These are phyloP conservation scores for Claviceps pazoutovae DNA, from an alignment of 2,329 filamentous ascomycete species.

Conservation along the genomic window DNA sequence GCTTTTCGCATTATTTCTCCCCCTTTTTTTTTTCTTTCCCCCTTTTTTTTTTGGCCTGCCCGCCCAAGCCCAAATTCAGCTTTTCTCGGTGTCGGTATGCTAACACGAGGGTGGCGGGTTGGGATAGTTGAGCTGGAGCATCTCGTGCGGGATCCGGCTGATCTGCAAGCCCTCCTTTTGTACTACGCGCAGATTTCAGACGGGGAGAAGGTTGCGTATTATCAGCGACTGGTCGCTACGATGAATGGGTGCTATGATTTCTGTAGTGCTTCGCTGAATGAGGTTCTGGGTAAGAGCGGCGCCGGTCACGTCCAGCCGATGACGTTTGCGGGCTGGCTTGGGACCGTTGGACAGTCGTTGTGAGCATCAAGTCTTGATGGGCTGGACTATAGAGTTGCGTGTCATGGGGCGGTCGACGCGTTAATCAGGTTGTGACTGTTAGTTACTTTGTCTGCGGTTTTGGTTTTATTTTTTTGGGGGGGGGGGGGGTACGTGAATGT, in stretches of 20 bases:
- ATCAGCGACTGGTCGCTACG: constrained; percentile 52
- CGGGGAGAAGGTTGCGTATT: constrained; percentile 34
- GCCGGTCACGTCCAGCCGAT: constrained; percentile 31
- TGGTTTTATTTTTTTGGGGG: too few species aligned
- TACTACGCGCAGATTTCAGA: constrained; percentile 33
- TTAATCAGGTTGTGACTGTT: too few species aligned
- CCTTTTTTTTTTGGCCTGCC: background rate
- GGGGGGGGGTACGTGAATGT: too few species aligned
- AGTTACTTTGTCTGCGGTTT: too few species aligned
- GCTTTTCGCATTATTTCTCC: too few species aligned
- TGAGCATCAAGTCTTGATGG: background rate
- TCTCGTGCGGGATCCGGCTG: constrained; percentile 23
- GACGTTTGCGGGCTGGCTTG: constrained; percentile 41
- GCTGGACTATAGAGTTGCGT: too few species aligned
- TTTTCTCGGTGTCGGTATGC: background rate
- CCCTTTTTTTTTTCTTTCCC: background rate
- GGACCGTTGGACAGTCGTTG: constrained; percentile 9
- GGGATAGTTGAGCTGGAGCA: constrained; percentile 25
- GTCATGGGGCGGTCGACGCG: too few species aligned
- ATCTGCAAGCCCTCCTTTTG: constrained; percentile 26
- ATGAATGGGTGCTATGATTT: constrained; percentile 56
- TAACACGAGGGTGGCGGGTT: constrained; percentile 8
- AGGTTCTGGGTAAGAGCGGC: constrained; percentile 22
- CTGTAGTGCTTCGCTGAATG: constrained; percentile 44
- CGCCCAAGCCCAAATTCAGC: too few species aligned